Evolutionary conservation across 1,139 yeast species (phyloP).

Genomic region (Geotrichum restrictum): DNA sequence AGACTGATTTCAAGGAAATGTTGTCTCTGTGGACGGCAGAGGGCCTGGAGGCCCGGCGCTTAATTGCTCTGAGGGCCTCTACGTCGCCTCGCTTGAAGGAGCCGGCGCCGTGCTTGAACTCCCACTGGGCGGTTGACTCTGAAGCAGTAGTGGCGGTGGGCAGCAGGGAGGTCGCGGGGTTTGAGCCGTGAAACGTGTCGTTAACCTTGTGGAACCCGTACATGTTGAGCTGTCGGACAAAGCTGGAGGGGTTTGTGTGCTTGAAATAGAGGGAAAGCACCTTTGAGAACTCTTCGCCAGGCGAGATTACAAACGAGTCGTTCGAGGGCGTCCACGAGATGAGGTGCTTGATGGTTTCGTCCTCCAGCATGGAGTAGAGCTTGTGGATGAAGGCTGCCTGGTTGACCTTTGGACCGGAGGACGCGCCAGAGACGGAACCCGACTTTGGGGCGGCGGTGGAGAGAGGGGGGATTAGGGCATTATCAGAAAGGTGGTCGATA

Average conservation of each 20-base stretch:
- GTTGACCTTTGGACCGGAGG: conserved; percentile 36
- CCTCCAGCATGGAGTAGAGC: conserved; percentile 57
- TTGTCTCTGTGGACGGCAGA: conserved; percentile 34
- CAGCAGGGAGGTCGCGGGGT: conserved; percentile 11
- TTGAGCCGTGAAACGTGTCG: conserved; percentile 32
- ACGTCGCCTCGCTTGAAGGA: conserved; percentile 73
- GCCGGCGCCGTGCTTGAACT: conserved; percentile 81
- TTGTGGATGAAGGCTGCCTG: conserved; percentile 60
- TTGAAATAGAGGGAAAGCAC: conserved; percentile 89
- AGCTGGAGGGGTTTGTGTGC: conserved; percentile 90
- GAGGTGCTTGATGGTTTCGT: conserved; percentile 47
- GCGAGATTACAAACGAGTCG: conserved; percentile 44
- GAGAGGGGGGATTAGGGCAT: background rate
- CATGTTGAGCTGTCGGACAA: conserved; percentile 94
- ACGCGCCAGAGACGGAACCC: conserved; percentile 36
- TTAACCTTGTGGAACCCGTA: conserved; percentile 88
- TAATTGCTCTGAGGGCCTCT: conserved; percentile 58
- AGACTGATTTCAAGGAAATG: conserved; percentile 32
- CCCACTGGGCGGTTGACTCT: conserved; percentile 54
- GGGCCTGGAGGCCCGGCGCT: conserved; percentile 52
- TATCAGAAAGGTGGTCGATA: background rate
- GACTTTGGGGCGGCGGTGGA: conserved; percentile 11
- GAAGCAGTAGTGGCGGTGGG: conserved; percentile 14
- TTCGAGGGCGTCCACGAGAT: conserved; percentile 76
- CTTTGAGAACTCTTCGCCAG: conserved; percentile 44